phyloP scores from a whole-genome alignment of 768 basidiomycete genomes.

The Suillus hirtellus region DNA sequence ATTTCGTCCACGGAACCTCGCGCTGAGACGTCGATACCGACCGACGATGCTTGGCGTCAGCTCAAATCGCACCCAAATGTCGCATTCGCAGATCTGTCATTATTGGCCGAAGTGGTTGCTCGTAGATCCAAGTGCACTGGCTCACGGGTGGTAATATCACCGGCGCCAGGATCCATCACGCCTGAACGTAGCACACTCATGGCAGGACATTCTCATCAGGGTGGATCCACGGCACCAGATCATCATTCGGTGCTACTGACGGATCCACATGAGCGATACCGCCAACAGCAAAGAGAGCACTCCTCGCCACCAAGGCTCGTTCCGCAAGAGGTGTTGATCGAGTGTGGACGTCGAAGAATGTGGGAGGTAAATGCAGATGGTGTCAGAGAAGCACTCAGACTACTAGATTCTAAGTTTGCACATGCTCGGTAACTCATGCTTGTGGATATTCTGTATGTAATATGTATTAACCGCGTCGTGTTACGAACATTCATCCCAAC shows the following conservation, averaged over 20 bases:
- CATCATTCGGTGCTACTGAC: constrained; percentile 47
- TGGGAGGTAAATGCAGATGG: constrained; percentile 72
- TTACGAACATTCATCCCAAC: constrained; percentile 8
- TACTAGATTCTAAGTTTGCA: constrained; percentile 67
- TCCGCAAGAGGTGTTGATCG: constrained; percentile 60
- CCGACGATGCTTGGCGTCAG: constrained; percentile 80
- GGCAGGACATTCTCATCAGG: constrained; percentile 16
- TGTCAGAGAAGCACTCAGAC: constrained; percentile 71
- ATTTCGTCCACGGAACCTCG: constrained; percentile 25
- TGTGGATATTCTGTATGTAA: constrained; percentile 12
- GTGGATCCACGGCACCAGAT: constrained; percentile 18
- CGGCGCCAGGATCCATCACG: constrained; percentile 48
- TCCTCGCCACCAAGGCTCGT: constrained; percentile 53
- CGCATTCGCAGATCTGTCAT: constrained; percentile 76
- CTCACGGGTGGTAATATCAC: constrained; percentile 62
- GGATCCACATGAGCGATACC: constrained; percentile 56
- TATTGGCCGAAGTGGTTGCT: constrained; percentile 88
- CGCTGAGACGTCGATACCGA: constrained; percentile 61
- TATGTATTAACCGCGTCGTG: constrained; percentile 2
- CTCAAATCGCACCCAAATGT: constrained; percentile 89
- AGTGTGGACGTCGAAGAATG: constrained; percentile 60
- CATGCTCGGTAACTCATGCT: constrained; percentile 29
- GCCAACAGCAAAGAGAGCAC: constrained; percentile 41
- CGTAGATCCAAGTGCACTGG: constrained; percentile 78
- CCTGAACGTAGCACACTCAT: constrained; percentile 40